Evolutionary conservation across 2,329 filamentous ascomycete genomes (phyloP).

Genomic region (Sclerotinia minor): DNA sequence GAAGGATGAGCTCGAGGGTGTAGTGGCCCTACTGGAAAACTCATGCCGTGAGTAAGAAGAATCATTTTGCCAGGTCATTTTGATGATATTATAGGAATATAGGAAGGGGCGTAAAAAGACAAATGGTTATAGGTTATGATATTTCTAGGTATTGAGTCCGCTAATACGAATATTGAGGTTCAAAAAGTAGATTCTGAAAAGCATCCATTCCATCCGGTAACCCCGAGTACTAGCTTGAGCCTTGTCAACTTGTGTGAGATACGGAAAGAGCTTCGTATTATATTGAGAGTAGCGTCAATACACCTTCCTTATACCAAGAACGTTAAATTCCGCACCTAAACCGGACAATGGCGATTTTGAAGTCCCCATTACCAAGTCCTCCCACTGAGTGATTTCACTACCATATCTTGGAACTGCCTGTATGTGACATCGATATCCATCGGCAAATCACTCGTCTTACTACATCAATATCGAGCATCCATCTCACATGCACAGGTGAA

Average conservation of each 20-base stretch:
- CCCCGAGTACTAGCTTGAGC: not conserved
- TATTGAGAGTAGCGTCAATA: not conserved
- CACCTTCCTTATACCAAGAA: not conserved
- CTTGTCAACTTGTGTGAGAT: not conserved
- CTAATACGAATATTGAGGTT: not conserved
- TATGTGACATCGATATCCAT: not conserved
- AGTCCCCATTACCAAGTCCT: not conserved
- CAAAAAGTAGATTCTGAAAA: not conserved
- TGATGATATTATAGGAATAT: not conserved
- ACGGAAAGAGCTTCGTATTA: constrained; percentile 1
- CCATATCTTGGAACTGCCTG: not conserved
- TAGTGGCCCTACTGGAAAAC: not conserved
- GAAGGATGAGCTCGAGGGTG: not conserved
- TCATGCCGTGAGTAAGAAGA: constrained; percentile 17
- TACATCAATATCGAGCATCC: not conserved
- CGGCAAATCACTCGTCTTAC: not conserved
- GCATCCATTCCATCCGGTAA: not conserved
- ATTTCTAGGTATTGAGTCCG: constrained; percentile 11
- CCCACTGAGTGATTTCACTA: not conserved
- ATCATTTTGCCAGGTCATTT: constrained; percentile 20
- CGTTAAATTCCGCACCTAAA: not conserved
- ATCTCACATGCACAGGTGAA: not conserved
- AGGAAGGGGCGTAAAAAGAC: constrained; percentile 11
- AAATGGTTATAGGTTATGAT: constrained; percentile 13
- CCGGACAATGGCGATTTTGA: not conserved